Base-by-base conservation (phyloP, 2,329 filamentous ascomycete genomes). In the Pseudogymnoascus sp. region DNA sequence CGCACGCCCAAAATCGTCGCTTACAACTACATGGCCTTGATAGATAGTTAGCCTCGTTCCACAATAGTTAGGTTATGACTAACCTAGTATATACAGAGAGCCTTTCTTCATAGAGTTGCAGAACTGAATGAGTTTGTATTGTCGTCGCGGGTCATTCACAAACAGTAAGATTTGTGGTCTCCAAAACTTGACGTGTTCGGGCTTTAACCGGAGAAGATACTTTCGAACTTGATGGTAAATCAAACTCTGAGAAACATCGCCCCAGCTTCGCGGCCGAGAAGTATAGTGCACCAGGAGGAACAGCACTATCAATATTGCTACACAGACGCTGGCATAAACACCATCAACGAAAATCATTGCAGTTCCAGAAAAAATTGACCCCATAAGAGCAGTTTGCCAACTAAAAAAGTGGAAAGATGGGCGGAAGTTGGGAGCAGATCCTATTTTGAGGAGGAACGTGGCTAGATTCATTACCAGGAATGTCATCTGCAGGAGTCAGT, bases 161-260 rank as follows among this genome's bases (percentile, higher is more conserved):
- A 96, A 82, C 0, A 96, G 79, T 57, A 96, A 82, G 43, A 96
- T 92, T 65, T 95, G 91, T 0, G 91, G 91, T 59, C 91, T 81
- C 91, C 91, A 96, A 71, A 95, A 96, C 69, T 96, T 96, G 73
- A 96, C 91, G 70, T 96, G 91, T 68, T 96, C 91, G 35, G 90
- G 90, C 58, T 85, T 86, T 30, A 96, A 77, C n/a, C 90, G 84
- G 30, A 96, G 77, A 30, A 96, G 75, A 69, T 96, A 95, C 68
- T 96, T 96, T 63, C 91, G 83, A 12, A 95, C 90, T 75, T 96
- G 91, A 65, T 88, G 84, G 69, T 95, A 96, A 59, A 96, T 95
- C 63, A 96, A 76, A 68, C 90, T 92, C 68, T 96, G 91, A 7
- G 89, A 92, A 16, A 96, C 90, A 72, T 95, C 91, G 1, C 91